phyloP scores from a whole-genome alignment of 257 asterid species.

The Cinchona pubescens region DNA sequence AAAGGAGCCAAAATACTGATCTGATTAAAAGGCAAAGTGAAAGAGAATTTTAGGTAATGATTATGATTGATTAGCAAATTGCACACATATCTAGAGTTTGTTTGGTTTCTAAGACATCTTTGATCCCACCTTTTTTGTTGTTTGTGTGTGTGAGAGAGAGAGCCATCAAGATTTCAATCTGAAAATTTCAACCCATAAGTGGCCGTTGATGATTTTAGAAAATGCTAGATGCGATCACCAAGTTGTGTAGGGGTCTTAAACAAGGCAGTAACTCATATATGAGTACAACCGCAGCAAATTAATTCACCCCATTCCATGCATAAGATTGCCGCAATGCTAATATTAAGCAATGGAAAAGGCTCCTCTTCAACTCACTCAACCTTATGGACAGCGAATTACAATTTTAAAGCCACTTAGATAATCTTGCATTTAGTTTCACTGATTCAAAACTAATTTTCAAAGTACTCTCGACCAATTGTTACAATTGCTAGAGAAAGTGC shows the following conservation, averaged over 20 bases:
- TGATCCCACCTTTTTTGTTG: background rate
- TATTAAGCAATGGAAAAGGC: constrained; percentile 25
- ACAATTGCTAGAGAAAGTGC: background rate
- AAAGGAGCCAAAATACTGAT: background rate
- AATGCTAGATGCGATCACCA: background rate
- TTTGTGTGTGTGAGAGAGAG: background rate
- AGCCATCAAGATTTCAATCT: background rate
- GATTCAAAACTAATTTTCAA: background rate
- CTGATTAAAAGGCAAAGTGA: background rate
- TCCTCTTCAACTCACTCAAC: constrained; percentile 20
- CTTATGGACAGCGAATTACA: background rate
- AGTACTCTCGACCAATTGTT: background rate
- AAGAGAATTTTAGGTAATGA: background rate
- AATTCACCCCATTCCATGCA: constrained; percentile 21
- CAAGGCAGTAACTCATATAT: constrained; percentile 14
- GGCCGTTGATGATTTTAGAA: background rate
- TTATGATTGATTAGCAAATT: background rate
- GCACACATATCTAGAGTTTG: background rate
- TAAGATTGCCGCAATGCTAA: constrained; percentile 23
- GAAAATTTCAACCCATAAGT: background rate
- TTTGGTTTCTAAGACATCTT: background rate
- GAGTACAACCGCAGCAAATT: constrained; percentile 15
- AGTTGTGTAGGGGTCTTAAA: constrained; percentile 15
- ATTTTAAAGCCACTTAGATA: background rate
- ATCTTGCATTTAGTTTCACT: background rate